phyloP scores from a whole-genome alignment of 306 rosid genomes.

The Pyrus communis region DNA sequence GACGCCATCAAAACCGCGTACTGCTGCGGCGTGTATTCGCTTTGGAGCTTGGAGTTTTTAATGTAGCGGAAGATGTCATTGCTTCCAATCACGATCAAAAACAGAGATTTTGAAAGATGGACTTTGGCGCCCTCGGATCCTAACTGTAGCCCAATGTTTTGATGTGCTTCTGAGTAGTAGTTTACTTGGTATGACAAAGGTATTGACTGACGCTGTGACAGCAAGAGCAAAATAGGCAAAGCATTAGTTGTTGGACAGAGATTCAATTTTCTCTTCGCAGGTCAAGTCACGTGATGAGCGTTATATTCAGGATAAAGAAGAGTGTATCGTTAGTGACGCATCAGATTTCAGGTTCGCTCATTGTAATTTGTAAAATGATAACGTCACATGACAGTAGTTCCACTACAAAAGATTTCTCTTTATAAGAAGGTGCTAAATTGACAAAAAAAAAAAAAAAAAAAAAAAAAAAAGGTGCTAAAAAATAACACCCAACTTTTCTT shows the following conservation, averaged over 20 bases:
- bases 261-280: background rate
- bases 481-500: background rate
- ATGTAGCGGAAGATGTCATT: slow-evolving; percentile 63
- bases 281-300: background rate
- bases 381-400: fast-evolving
- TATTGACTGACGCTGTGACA: slow-evolving; percentile 33
- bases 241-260: background rate
- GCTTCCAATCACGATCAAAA: slow-evolving; percentile 62
- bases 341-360: no score
- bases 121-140: slow-evolving; percentile 27
- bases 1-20: slow-evolving; percentile 39
- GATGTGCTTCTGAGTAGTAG: slow-evolving; percentile 27
- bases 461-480: no score
- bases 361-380: no score
- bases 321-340: no score
- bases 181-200: slow-evolving; percentile 48
- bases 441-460: no score
- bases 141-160: slow-evolving; percentile 21
- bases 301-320: no score
- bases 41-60: slow-evolving; percentile 24
- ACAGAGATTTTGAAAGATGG: slow-evolving; percentile 54
- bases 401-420: no score
- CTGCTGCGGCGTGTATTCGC: slow-evolving; percentile 36
- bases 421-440: no score
- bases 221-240: background rate